Conservation (phyloP, 2,329 filamentous ascomycete genomes). For the Penicillium sp. region DNA sequence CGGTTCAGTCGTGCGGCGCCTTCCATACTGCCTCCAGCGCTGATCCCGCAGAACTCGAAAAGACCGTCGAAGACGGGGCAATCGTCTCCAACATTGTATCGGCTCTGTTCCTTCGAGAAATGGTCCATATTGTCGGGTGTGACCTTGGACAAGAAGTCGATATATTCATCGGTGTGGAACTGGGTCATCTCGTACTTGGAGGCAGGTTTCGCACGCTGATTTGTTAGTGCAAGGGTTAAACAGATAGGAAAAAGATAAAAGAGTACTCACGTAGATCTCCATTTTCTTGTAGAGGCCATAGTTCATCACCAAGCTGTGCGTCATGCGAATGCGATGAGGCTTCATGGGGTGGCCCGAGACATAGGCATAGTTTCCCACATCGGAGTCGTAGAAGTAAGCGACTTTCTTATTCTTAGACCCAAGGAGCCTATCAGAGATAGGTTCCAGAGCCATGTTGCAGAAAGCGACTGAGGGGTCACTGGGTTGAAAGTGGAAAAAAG, state of each 20-base stretch:
- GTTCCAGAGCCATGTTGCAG: conserved; percentile 49
- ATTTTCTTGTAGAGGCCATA: conserved; percentile 71
- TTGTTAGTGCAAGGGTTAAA: conserved; percentile 15
- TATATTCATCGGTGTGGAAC: conserved; percentile 71
- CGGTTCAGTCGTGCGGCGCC: conserved; percentile 66
- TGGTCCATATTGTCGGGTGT: conserved; percentile 98
- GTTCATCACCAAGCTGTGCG: conserved; percentile 65
- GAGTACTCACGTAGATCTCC: conserved; percentile 61
- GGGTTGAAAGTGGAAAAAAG: conserved; percentile 1
- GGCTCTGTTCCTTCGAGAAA: conserved; percentile 85
- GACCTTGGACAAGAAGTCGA: conserved; percentile 75
- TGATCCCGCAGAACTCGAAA: conserved; percentile 69
- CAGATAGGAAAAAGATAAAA: not conserved
- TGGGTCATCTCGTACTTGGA: conserved; percentile 70
- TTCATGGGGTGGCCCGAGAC: conserved; percentile 71
- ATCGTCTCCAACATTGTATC: conserved; percentile 65
- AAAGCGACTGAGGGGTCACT: not conserved
- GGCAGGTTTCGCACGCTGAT: conserved; percentile 73
- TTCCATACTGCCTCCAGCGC: conserved; percentile 68
- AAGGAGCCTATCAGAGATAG: conserved; percentile 48
- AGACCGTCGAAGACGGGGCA: conserved; percentile 67
- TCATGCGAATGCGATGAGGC: conserved; percentile 66
- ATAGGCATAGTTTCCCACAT: conserved; percentile 98
- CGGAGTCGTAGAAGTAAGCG: conserved; percentile 97
- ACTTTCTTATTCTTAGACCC: conserved; percentile 70